A percentile compares a stretch with the other conserved stretches of the same genome.
phyloP scores from a whole-genome alignment of 2,329 filamentous ascomycete genomes.

The Plectosphaerella cucumerina region DNA sequence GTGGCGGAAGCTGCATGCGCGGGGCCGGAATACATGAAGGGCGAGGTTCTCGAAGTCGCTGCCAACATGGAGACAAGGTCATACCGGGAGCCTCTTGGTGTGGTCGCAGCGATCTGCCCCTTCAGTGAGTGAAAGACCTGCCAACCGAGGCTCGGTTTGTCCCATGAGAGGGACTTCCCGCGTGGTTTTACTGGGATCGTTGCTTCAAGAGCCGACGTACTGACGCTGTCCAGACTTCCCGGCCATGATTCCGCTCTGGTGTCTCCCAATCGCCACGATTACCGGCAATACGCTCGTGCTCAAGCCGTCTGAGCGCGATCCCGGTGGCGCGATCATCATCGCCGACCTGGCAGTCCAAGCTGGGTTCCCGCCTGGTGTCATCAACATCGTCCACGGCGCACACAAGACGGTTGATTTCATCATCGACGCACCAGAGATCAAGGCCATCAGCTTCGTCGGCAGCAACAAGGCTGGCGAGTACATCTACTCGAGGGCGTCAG shows the following conservation, averaged over 20 bases:
- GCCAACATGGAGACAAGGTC: conserved; percentile 75
- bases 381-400: conserved; percentile 64
- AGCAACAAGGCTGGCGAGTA: conserved; percentile 67
- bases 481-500: conserved; percentile 63
- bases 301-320: conserved; percentile 58
- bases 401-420: conserved; percentile 66
- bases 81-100: conserved; percentile 66
- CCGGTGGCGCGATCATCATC: conserved; percentile 57
- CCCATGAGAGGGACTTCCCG: not conserved
- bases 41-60: conserved; percentile 68
- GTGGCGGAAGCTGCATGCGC: conserved; percentile 71
- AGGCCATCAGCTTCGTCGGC: conserved; percentile 65
- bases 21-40: conserved; percentile 67
- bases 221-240: conserved; percentile 54
- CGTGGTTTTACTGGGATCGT: no score
- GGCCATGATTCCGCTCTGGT: conserved; percentile 75
- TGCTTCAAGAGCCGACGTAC: no score
- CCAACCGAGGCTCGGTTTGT: no score
- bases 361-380: conserved; percentile 60
- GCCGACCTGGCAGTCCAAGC: conserved; percentile 54
- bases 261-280: conserved; percentile 68
- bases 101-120: conserved; percentile 68
- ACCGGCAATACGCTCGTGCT: conserved; percentile 69
- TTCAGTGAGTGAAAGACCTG: conserved; percentile 46
- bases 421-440: conserved; percentile 63